phyloP scores from a whole-genome alignment of 78 protist genomes.

The Salpingoeca rosetta region DNA sequence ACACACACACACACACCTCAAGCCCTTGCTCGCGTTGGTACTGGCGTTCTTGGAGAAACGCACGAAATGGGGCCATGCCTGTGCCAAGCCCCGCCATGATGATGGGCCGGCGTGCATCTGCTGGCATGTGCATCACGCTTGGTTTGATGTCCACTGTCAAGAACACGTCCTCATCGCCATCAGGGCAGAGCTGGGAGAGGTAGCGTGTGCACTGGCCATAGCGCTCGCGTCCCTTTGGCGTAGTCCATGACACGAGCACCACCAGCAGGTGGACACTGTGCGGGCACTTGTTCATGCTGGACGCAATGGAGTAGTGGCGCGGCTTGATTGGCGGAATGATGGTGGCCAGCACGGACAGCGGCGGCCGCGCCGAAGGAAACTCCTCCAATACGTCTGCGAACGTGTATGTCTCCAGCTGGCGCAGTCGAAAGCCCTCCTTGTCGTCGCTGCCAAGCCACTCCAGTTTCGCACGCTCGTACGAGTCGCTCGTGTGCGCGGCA shows the following conservation, averaged over 20 bases:
- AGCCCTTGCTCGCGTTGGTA: background rate
- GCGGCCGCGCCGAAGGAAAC: constrained; percentile 35
- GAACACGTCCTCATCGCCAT: background rate
- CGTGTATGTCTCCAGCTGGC: constrained; percentile 15
- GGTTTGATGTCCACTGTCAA: constrained; percentile 37
- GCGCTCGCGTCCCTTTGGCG: constrained; percentile 15
- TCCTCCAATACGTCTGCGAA: constrained; percentile 35
- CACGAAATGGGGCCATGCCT: constrained; percentile 67
- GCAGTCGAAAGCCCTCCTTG: constrained; percentile 22
- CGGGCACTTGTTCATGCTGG: constrained; percentile 32
- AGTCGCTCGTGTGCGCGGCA: constrained; percentile 15
- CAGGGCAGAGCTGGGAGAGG: constrained; percentile 2
- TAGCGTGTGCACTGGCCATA: constrained; percentile 46
- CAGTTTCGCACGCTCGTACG: constrained; percentile 15
- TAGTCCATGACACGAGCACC: constrained; percentile 41
- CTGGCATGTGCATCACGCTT: constrained; percentile 36
- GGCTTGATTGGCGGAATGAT: constrained; percentile 52
- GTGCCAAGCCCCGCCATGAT: constrained; percentile 58
- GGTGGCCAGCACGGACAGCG: constrained; percentile 31
- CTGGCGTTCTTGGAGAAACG: constrained; percentile 38
- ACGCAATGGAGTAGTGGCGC: constrained; percentile 66
- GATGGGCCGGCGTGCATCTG: constrained; percentile 20
- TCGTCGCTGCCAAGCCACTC: constrained; percentile 23
- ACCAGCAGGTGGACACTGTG: constrained; percentile 38
- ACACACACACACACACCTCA: too few species aligned